A percentile compares a stretch with the other conserved stretches of the same genome.
phyloP scores from a whole-genome alignment of 805 yeast genomes.

The Candida xyloterini region DNA sequence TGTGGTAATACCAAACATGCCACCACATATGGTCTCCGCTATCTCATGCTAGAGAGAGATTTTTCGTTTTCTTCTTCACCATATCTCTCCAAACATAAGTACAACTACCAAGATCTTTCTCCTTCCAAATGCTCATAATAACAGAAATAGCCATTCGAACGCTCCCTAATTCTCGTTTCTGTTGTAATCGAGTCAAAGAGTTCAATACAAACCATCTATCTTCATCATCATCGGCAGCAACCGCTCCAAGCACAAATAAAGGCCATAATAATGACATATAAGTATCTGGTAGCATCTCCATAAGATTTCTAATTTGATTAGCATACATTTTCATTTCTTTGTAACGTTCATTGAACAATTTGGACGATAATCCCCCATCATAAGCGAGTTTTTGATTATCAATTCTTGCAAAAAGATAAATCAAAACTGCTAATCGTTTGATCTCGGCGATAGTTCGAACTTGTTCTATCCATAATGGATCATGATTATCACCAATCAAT shows the following conservation, averaged over 20 bases:
- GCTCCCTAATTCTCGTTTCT: slow-evolving; percentile 36
- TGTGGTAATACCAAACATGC: too few species aligned
- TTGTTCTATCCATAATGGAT: slow-evolving; percentile 19
- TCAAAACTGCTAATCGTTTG: slow-evolving; percentile 34
- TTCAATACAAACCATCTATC: slow-evolving; percentile 39
- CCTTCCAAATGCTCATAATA: slow-evolving; percentile 39
- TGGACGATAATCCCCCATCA: slow-evolving; percentile 12
- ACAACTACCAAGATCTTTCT: slow-evolving; percentile 33
- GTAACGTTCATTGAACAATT: slow-evolving; percentile 8
- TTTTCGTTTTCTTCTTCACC: slow-evolving; percentile 4
- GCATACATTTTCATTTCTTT: slow-evolving; percentile 19
- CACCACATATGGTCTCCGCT: too few species aligned
- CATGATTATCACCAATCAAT: slow-evolving; percentile 18
- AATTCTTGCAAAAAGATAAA: slow-evolving; percentile 37
- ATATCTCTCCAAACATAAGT: slow-evolving; percentile 37
- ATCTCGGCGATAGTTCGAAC: slow-evolving; percentile 37
- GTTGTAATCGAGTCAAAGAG: slow-evolving; percentile 34
- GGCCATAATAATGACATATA: slow-evolving; percentile 43
- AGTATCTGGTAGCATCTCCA: slow-evolving; percentile 27
- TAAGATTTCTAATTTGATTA: slow-evolving; percentile 24
- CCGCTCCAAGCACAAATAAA: slow-evolving; percentile 37
- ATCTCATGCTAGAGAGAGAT: background rate
- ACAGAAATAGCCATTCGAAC: slow-evolving; percentile 37
- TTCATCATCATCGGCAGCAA: slow-evolving; percentile 36
- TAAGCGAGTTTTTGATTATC: slow-evolving; percentile 27